A percentile compares a stretch with the other conserved stretches of the same genome.
These are phyloP conservation scores for Salvia rosmarinus DNA, from an alignment of 257 asterid species.

Conservation along the genomic window DNA sequence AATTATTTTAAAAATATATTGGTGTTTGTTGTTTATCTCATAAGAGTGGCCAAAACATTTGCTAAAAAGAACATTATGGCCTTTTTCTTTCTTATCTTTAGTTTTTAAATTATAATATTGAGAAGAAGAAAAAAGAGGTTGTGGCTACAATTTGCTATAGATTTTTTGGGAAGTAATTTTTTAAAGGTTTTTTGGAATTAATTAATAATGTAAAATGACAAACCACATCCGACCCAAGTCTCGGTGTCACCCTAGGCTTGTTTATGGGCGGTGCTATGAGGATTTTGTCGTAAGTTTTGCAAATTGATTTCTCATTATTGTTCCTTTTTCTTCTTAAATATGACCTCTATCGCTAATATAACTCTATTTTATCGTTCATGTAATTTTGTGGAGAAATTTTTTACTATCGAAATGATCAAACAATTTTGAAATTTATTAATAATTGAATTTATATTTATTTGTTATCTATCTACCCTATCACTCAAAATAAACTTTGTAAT, in stretches of 20 bases:
- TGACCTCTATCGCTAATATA: too few relatives aligned
- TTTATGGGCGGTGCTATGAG: conserved; percentile 35
- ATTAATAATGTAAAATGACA: conserved; percentile 13
- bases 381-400: too few relatives aligned
- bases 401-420: too few relatives aligned
- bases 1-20: conserved; percentile 8
- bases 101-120: not conserved
- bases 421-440: too few relatives aligned
- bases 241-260: conserved; percentile 34
- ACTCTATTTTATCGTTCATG: too few relatives aligned
- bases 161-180: too few relatives aligned
- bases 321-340: too few relatives aligned
- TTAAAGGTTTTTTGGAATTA: conserved; percentile 5
- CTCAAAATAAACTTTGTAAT: too few relatives aligned
- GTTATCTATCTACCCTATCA: too few relatives aligned
- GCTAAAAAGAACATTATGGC: not conserved
- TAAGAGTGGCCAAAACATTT: not conserved
- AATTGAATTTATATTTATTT: too few relatives aligned
- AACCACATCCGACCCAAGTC: conserved; percentile 14
- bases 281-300: not conserved
- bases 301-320: too few relatives aligned
- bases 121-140: not conserved
- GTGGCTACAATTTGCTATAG: conserved; percentile 39
- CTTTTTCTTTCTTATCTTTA: not conserved
- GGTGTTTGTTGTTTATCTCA: conserved; percentile 7